Percentiles rank a stretch among this genome's conserved stretches.
Conservation (phyloP, 2,329 filamentous ascomycete genomes). For the Diaporthe sp. region DNA sequence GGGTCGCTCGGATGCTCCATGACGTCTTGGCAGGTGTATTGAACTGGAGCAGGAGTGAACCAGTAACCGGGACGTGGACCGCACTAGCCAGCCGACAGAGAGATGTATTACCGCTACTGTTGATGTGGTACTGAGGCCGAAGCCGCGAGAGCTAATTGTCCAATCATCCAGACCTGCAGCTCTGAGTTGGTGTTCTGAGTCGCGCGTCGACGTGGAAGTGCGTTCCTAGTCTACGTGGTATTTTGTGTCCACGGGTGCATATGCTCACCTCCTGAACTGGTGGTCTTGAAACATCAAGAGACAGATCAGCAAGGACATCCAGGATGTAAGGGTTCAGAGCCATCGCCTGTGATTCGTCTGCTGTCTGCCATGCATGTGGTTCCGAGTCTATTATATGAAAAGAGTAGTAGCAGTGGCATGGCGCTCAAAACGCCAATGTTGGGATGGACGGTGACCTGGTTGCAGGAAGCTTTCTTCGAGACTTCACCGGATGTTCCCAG, state of each 20-base stretch:
- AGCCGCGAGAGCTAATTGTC: constrained; percentile 27
- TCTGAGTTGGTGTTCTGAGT: constrained; percentile 5
- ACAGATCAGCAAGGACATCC: neutral
- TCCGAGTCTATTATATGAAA: constrained; percentile 22
- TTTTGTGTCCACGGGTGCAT: constrained; percentile 3
- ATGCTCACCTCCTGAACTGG: constrained; percentile 25
- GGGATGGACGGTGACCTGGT: neutral
- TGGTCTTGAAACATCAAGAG: constrained; percentile 24
- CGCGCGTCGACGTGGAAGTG: constrained; percentile 11
- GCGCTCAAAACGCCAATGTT: constrained; percentile 22
- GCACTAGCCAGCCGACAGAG: constrained; percentile 13
- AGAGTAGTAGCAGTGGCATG: neutral
- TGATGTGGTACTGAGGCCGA: constrained; percentile 21
- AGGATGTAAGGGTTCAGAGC: neutral
- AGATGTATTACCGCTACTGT: neutral
- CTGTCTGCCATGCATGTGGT: constrained; percentile 11
- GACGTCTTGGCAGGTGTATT: constrained; percentile 32
- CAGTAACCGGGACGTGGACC: neutral
- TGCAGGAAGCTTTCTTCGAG: constrained; percentile 11
- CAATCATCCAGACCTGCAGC: constrained; percentile 3
- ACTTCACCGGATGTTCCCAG: constrained; percentile 13
- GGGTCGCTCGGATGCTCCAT: constrained; percentile 34
- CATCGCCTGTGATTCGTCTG: constrained; percentile 6
- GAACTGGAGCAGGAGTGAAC: neutral
- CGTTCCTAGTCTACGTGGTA: constrained; percentile 12